phyloP scores from a whole-genome alignment of 768 basidiomycete genomes.

The Boletus rufocinnamomeus region DNA sequence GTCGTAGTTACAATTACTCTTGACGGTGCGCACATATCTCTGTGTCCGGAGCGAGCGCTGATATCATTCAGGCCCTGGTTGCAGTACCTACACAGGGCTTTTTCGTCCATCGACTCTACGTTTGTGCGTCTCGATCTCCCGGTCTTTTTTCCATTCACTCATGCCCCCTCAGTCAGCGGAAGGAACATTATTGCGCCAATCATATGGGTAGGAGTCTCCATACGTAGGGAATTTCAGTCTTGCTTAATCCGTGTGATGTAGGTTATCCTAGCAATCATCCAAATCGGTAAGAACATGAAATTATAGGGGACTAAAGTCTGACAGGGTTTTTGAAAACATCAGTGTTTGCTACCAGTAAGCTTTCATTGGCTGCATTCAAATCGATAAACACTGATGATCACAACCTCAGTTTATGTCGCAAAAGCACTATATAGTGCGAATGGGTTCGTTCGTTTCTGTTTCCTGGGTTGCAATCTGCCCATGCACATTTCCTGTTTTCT shows the following conservation, averaged over 20 bases:
- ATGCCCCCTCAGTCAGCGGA: slow-evolving; percentile 1
- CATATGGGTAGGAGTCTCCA: slow-evolving; percentile 3
- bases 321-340: not conserved
- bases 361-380: not conserved
- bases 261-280: not conserved
- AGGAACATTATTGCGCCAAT: no score
- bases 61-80: slow-evolving; percentile 7
- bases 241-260: not conserved
- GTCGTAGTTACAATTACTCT: slow-evolving; percentile 3
- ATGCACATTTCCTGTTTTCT: not conserved
- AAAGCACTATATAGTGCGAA: not conserved
- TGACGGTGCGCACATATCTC: not conserved
- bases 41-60: not conserved
- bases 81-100: slow-evolving; percentile 9
- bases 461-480: no score
- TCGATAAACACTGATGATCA: not conserved
- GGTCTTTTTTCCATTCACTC: not conserved
- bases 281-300: slow-evolving; percentile 9
- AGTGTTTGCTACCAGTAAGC: slow-evolving; percentile 10
- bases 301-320: not conserved
- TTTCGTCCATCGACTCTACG: slow-evolving; percentile 18
- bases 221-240: no score
- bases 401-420: not conserved
- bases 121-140: slow-evolving; percentile 1
- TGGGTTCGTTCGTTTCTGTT: not conserved